A percentile compares a stretch with the other conserved stretches of the same genome.
phyloP scores from a whole-genome alignment of 352 stramenopile species.

The Pythium apleroticum region DNA sequence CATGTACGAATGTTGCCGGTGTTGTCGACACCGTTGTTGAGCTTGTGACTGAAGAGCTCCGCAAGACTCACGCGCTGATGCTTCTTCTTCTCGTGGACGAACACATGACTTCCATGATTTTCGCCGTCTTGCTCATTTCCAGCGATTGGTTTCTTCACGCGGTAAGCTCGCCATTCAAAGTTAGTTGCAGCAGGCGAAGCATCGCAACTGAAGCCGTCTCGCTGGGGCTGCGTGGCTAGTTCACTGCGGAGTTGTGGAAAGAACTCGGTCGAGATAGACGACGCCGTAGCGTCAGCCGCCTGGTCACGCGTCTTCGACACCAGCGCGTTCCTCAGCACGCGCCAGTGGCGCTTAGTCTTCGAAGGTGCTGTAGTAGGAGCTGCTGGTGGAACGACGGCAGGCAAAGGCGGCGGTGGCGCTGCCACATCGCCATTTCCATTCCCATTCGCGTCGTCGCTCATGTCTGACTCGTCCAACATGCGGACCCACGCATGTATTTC shows the following conservation, averaged over 20 bases:
- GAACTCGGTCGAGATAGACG: conserved; percentile 61
- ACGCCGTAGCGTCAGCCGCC: conserved; percentile 43
- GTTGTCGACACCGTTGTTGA: conserved; percentile 84
- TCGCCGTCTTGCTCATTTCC: background rate
- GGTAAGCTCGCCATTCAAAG: conserved; percentile 60
- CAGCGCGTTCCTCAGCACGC: conserved; percentile 62
- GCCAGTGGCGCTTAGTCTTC: conserved; percentile 66
- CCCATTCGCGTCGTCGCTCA: conserved; percentile 17
- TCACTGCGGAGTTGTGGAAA: conserved; percentile 44
- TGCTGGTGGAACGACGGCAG: background rate
- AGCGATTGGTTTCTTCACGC: conserved; percentile 24
- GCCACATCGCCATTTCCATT: conserved; percentile 3
- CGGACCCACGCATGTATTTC: conserved; percentile 1
- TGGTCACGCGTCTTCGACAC: conserved; percentile 32
- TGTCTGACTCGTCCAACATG: background rate
- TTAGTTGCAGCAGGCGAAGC: conserved; percentile 19
- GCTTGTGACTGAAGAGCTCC: conserved; percentile 73
- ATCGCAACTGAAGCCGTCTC: background rate
- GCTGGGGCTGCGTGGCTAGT: conserved; percentile 5
- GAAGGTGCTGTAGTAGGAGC: conserved; percentile 9
- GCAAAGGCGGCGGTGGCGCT: background rate
- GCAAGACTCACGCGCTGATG: conserved; percentile 48
- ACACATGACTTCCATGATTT: conserved; percentile 23
- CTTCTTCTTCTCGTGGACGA: conserved; percentile 76
- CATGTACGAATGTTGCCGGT: conserved; percentile 88